These are phyloP conservation scores for Tylopilus sp. DNA, from an alignment of 768 basidiomycete genomes.

Conservation along the genomic window DNA sequence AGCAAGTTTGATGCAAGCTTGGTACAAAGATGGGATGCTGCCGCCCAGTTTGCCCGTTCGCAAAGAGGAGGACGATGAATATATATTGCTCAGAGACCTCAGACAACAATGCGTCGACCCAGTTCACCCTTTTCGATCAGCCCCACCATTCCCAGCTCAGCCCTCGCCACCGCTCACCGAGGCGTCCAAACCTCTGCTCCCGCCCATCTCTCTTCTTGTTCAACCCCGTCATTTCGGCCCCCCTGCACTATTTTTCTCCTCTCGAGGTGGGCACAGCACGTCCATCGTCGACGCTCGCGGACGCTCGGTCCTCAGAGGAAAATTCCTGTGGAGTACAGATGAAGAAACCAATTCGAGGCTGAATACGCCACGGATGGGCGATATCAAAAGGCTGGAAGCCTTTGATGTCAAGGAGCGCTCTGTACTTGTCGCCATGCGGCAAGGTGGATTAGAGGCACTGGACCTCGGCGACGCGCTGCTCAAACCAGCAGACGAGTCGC, in stretches of 20 bases:
- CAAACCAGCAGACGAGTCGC: conserved; percentile 76
- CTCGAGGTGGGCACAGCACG: conserved; percentile 87
- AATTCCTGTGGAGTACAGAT: conserved; percentile 76
- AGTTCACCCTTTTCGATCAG: conserved; percentile 65
- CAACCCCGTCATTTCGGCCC: conserved; percentile 85
- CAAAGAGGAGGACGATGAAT: conserved; percentile 69
- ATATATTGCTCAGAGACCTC: conserved; percentile 67
- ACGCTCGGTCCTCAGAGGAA: conserved; percentile 76
- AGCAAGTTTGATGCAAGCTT: conserved; percentile 81
- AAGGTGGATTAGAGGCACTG: conserved; percentile 80
- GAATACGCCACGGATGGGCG: conserved; percentile 57
- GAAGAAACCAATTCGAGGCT: conserved; percentile 41
- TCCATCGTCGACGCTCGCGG: conserved; percentile 85
- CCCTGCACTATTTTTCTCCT: conserved; percentile 82
- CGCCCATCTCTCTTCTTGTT: conserved; percentile 70
- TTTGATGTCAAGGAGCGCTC: conserved; percentile 75
- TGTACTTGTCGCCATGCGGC: conserved; percentile 80
- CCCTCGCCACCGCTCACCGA: conserved; percentile 30
- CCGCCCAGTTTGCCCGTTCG: conserved; percentile 81
- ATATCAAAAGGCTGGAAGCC: conserved; percentile 79
- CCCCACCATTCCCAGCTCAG: conserved; percentile 41
- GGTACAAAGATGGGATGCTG: conserved; percentile 82
- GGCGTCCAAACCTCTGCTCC: conserved; percentile 52
- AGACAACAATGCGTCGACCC: conserved; percentile 78
- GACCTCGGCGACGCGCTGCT: conserved; percentile 78